Evolutionary conservation across 1,139 yeast species (phyloP), one percentile per base, ranked within the genome.

Genomic region (Candida glucosophila): DNA sequence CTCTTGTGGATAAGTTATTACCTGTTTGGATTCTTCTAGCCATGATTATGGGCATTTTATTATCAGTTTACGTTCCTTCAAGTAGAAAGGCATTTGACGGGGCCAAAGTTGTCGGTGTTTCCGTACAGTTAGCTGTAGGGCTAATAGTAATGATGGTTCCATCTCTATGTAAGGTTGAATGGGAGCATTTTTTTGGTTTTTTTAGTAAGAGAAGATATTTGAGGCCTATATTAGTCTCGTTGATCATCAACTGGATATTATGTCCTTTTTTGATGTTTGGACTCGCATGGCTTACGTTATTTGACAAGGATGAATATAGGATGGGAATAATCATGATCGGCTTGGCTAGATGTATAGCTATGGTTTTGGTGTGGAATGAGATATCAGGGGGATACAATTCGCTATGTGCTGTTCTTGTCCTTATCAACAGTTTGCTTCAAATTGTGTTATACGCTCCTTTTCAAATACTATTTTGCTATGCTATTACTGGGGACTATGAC

Each of bases 321-420:
- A 52, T 51, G 18, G 79, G 80, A 1, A 54, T 73, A 5, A 69
- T 73, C 21, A 60, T 73, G 66, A 70, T 73, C 24, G 80, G 80
- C 1, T 37, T 68, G 22, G 79, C 77, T 3, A 44, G 80, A 31
- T 73, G 80, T 42, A 71, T 73, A 36, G 79, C 79, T 15, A 73
- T 73, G 79, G 77, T 73, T 1, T 47, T 73, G 24, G 45, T 73
- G n/a, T 73, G 79, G 80, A 73, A 68, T 39, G 64, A 67, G 14
- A 52, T 73, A 12, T 73, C 77, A 2, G 60, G 52, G 10, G 80
- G 79, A 4, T 74, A 71, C 38, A 47, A 49, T 25, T 57, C 58
- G 19, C 49, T 68, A 27, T 73, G 80, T 47, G 76, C 75, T 4
- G 43, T 69, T 6, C 37, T 73, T 13, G 78, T 73, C 1, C 50